Base-by-base conservation (phyloP, 805 yeast species). In the Zygosaccharomyces bisporus region DNA sequence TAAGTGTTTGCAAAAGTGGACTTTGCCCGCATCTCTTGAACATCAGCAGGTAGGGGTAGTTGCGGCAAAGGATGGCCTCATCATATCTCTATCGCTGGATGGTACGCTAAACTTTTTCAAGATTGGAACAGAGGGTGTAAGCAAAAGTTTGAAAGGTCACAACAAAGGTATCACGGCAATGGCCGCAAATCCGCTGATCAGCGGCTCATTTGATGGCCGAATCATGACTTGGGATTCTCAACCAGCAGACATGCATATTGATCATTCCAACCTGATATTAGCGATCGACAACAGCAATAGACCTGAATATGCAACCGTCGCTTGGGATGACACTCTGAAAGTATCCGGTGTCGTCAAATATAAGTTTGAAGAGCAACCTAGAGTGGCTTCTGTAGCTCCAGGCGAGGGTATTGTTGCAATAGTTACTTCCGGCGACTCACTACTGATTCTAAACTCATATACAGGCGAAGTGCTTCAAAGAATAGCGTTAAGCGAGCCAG, bases 321-420 rank as follows among this genome's bases (percentile, higher is more conserved):
- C 90, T 3, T 93, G 98, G 98, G 99, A 91, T 65, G 95, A 87
- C 58, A 77, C 77, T 10, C 56, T 89, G 36, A 77, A 75, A 57
- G 54, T 64, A 10, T 58, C 54, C 20, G 62, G 63, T 9, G 43
- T 43, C 16, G 41, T 47, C 1, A 50, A 46, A 19, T 45, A 53
- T 39, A 48, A 57, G 17, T 69, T 70, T 19, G 67, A 64, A 21
- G 66, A 67, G 13, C 88, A 77, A 62, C 87, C 83, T 37, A 73
- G 64, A 47, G 66, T 71, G 8, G 62, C 77, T 5, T 63, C 77
- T 1, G 57, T 69, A 1, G 56, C 58, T 31, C 61, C 55, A 6
- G 66, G 64, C 2, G 66, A 58, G 5, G 69, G 67, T 0, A 41
- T 57, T 5, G 55, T 70, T 4, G 78, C 74, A 1, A 68, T 79